These are phyloP conservation scores for Acanthamoeba quina DNA, from an alignment of 208 protist species.

Conservation along the genomic window DNA sequence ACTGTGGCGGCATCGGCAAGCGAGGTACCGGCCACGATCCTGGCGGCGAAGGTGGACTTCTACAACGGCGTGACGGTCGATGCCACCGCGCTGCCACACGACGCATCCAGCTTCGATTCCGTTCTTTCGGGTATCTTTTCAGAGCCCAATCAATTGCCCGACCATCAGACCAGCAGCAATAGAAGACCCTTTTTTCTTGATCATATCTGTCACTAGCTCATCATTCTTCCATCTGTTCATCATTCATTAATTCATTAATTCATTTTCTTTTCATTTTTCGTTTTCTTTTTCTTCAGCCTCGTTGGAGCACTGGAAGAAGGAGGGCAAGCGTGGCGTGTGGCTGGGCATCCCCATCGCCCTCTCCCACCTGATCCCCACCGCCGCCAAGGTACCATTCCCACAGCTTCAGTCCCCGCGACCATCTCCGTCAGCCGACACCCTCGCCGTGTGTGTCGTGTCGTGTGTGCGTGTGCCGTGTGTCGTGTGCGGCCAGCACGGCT, in stretches of 20 bases:
- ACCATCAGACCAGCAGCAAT: no score
- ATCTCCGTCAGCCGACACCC: background rate
- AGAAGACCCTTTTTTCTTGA: no score
- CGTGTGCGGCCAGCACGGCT: background rate
- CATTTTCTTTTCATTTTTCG: background rate
- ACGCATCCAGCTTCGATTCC: background rate
- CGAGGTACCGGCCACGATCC: background rate
- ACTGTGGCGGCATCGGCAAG: no score
- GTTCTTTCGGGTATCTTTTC: background rate
- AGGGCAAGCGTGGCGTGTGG: slow-evolving; percentile 39
- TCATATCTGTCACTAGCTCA: no score
- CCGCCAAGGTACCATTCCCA: background rate
- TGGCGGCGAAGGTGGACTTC: slow-evolving; percentile 48
- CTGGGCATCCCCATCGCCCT: slow-evolving; percentile 17
- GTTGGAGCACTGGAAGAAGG: background rate
- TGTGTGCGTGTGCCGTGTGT: background rate
- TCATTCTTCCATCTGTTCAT: background rate
- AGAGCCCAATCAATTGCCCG: no score
- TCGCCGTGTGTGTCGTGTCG: no score
- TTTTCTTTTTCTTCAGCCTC: background rate
- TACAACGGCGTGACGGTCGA: slow-evolving; percentile 66
- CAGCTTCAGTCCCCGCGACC: background rate
- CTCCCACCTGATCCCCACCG: slow-evolving; percentile 31
- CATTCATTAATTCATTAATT: background rate
- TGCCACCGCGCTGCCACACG: background rate